Evolutionary conservation across 495 filamentous ascomycete genomes (phyloP).

Genomic region (Pyrenopolyporus hunteri): DNA sequence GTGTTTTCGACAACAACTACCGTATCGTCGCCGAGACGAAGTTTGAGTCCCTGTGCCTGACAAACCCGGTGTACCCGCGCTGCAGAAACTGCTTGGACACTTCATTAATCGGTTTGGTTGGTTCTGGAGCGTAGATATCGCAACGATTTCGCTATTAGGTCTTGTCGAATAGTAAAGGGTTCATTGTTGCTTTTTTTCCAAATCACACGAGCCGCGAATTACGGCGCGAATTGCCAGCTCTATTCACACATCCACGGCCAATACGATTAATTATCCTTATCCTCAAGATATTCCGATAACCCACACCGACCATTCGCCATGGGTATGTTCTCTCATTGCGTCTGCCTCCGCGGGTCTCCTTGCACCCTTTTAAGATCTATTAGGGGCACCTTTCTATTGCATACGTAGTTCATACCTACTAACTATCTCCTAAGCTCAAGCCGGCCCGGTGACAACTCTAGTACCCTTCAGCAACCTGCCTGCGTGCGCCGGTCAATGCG

Average conservation of each 20-base stretch:
- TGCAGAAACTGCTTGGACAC: constrained; percentile 9
- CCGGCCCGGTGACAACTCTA: constrained; percentile 48
- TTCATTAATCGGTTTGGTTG: constrained; percentile 10
- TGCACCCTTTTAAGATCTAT: neutral
- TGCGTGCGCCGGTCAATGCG: constrained; percentile 54
- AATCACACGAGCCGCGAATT: constrained; percentile 9
- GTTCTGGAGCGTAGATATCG: constrained; percentile 3
- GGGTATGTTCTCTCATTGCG: constrained; percentile 17
- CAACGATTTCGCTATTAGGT: constrained; percentile 13
- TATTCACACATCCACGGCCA: neutral
- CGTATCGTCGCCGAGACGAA: neutral
- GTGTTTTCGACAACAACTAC: constrained; percentile 2
- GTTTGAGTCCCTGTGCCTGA: neutral
- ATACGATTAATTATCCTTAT: neutral
- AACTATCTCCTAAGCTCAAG: constrained; percentile 13
- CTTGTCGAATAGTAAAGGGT: constrained; percentile 12
- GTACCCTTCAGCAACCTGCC: constrained; percentile 54
- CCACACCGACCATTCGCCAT: constrained; percentile 8
- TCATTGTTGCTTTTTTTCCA: neutral
- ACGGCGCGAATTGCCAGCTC: neutral
- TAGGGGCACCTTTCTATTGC: neutral
- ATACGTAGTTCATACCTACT: constrained; percentile 5
- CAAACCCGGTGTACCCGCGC: constrained; percentile 2
- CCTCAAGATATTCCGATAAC: neutral
- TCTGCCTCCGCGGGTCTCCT: too few species aligned